Percentiles rank a stretch among this genome's conserved stretches.
Conservation (phyloP, 2,329 filamentous ascomycete genomes). For the Cytospora piceae region DNA sequence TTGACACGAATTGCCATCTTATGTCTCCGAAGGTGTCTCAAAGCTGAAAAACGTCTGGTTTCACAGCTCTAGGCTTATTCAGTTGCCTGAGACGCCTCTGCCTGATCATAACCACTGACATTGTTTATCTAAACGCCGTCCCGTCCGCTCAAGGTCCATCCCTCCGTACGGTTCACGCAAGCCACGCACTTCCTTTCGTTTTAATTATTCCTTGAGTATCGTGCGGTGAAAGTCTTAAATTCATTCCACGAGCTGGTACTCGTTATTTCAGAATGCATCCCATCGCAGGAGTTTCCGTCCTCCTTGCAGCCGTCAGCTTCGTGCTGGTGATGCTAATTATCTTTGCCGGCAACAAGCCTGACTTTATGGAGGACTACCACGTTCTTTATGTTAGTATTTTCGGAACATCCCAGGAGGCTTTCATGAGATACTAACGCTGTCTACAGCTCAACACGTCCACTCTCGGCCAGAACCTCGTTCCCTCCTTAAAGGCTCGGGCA, state of each 20-base stretch:
- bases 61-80: neutral
- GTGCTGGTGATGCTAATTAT: slow-evolving; percentile 43
- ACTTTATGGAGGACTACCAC: slow-evolving; percentile 44
- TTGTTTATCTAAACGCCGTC: slow-evolving; percentile 17
- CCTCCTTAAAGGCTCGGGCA: slow-evolving; percentile 24
- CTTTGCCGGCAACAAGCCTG: slow-evolving; percentile 44
- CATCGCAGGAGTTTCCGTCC: slow-evolving; percentile 36
- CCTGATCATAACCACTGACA: neutral
- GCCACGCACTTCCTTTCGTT: neutral
- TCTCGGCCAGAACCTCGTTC: slow-evolving; percentile 45
- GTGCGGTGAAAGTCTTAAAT: neutral
- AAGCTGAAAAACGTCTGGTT: neutral
- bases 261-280: slow-evolving; percentile 23
- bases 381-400: slow-evolving; percentile 42
- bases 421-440: slow-evolving; percentile 12
- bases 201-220: slow-evolving; percentile 1
- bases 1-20: slow-evolving; percentile 7
- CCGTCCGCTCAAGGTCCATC: neutral
- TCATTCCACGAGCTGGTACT: slow-evolving; percentile 13
- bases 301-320: slow-evolving; percentile 42
- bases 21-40: slow-evolving; percentile 1
- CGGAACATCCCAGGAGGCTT: neutral
- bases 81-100: neutral
- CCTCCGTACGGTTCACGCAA: neutral
- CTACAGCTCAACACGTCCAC: slow-evolving; percentile 46